Evolutionary conservation across 768 basidiomycete species (phyloP), one percentile per base, ranked within the genome.

Genomic region (Fibroporia radiculosa): DNA sequence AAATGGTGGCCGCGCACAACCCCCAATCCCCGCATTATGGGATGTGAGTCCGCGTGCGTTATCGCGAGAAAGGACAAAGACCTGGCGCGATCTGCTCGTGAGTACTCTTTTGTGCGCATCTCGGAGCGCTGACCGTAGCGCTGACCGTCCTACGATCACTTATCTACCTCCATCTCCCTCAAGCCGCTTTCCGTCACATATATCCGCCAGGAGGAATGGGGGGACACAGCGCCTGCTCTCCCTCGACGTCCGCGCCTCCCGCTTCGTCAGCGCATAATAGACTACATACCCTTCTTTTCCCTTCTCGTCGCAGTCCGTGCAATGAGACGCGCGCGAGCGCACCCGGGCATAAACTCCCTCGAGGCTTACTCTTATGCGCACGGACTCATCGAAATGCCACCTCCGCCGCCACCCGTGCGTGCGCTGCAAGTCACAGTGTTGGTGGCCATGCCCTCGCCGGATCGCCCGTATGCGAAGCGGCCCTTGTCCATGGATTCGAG

Each of bases 391-490:
- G 8, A 10, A 2, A 11, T 22, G 20, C 10, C 5, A 24, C 3
- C 33, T 18, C 29, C 42, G 8, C 29, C 29, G 19, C 14, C 16
- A 16, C 40, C 49, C n/a, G 45, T 55, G 8, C 26, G 43, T 19
- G 52, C 45, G 18, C 27, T 56, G 18, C 51, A 57, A 40, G 53
- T 61, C 40, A 49, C 54, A 11, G 51, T 58, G 3, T 39, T 61
- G 14, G 37, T 61, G 22, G 39, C 56, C 4, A 58, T 61, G 59
- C 59, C 59, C 19, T 55, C 56, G 2, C 47, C 47, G 4, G 44
- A 23, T 10, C 31, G 16, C 12, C 24, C 48, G 31, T 26, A 10
- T n/a, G 40, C 26, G n/a, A n/a, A n/a, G n/a, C n/a, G n/a, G n/a
- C n/a, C n/a, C n/a, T n/a, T n/a, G n/a, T n/a, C n/a, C n/a, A n/a